Conservation (phyloP, 2,329 filamentous ascomycete genomes). For the Magnaporthales sp. region DNA sequence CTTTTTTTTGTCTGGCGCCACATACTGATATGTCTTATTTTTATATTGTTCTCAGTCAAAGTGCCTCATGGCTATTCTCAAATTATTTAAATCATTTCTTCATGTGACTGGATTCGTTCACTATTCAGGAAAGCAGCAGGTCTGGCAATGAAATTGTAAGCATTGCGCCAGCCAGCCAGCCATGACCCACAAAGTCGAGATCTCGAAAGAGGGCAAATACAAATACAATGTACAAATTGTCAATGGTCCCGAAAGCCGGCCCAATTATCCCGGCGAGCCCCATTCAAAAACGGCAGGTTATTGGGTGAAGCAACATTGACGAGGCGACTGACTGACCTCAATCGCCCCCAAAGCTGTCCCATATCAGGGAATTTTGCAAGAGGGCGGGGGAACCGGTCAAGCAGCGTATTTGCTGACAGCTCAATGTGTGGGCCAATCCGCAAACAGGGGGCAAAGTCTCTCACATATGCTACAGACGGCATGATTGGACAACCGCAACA, state of each 20-base stretch:
- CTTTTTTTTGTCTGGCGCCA: neutral
- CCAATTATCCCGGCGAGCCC: too few relatives aligned
- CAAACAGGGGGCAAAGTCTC: neutral
- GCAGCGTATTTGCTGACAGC: neutral
- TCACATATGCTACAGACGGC: neutral
- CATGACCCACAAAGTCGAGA: too few relatives aligned
- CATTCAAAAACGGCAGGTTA: too few relatives aligned
- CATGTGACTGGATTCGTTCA: neutral
- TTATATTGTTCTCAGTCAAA: neutral
- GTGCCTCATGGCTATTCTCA: neutral
- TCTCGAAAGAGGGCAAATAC: too few relatives aligned
- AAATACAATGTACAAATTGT: too few relatives aligned
- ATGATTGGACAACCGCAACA: neutral
- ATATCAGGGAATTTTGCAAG: neutral
- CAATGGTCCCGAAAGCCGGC: too few relatives aligned
- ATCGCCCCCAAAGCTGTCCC: too few relatives aligned
- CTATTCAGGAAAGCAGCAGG: neutral
- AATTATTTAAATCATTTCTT: neutral
- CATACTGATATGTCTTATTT: too few relatives aligned
- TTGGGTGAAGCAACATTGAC: too few relatives aligned
- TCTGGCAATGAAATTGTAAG: neutral
- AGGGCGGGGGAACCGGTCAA: neutral
- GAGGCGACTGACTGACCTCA: too few relatives aligned
- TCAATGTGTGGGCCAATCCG: neutral
- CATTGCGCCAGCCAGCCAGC: neutral